phyloP scores from a whole-genome alignment of 768 basidiomycete genomes.

The Russula brevipes region DNA sequence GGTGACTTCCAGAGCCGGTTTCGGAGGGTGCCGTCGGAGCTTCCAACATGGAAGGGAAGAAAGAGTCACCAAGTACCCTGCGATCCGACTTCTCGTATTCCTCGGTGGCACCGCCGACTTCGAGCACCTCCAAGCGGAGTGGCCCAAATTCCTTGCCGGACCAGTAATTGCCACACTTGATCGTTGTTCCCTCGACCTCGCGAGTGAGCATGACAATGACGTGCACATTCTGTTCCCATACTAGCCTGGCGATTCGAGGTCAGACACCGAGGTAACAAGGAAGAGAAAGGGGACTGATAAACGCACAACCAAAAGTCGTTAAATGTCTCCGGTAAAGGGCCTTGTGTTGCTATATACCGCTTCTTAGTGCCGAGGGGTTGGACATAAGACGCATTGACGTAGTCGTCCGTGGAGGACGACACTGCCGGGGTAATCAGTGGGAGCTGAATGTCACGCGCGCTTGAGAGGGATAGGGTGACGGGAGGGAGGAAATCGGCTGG shows the following conservation, averaged over 20 bases:
- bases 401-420: constrained; percentile 61
- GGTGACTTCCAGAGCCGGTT: constrained; percentile 11
- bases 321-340: constrained; percentile 85
- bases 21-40: not conserved
- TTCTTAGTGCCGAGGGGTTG: constrained; percentile 77
- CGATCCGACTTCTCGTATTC: constrained; percentile 28
- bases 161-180: constrained; percentile 95
- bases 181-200: constrained; percentile 78
- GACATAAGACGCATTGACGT: constrained; percentile 93
- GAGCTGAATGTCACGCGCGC: constrained; percentile 10
- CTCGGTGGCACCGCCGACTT: constrained; percentile 44
- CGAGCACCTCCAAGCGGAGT: constrained; percentile 52
- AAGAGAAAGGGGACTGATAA: not conserved
- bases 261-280: not conserved
- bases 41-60: constrained; percentile 33
- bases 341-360: constrained; percentile 94
- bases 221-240: constrained; percentile 92
- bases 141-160: constrained; percentile 62
- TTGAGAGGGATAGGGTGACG: constrained; percentile 2
- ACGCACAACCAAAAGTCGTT: constrained; percentile 92
- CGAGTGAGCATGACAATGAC: constrained; percentile 97
- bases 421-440: constrained; percentile 19
- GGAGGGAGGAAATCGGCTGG: constrained; percentile 23
- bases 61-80: constrained; percentile 25
- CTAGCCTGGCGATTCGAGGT: constrained; percentile 45